phyloP scores from a whole-genome alignment of 164 flowering plant species.

The Houttuynia cordata region DNA sequence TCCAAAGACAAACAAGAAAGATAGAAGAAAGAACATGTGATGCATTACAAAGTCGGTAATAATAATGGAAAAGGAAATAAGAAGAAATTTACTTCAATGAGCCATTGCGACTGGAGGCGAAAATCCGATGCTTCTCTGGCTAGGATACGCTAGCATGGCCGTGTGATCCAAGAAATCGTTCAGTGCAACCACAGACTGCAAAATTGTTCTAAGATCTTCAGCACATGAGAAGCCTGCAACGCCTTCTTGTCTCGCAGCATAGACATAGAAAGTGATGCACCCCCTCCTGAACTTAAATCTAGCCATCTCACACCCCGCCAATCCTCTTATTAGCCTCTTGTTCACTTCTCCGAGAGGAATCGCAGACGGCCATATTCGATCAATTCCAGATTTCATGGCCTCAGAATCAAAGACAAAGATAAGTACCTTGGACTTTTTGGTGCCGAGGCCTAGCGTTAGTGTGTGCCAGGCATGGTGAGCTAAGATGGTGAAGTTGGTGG shows the following conservation, averaged over 20 bases:
- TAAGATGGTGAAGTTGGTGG: slow-evolving; percentile 90
- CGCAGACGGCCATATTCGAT: slow-evolving; percentile 70
- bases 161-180: slow-evolving; percentile 95
- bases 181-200: slow-evolving; percentile 63
- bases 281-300: slow-evolving; percentile 92
- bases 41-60: not conserved
- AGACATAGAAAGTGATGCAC: slow-evolving; percentile 80
- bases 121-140: slow-evolving; percentile 45
- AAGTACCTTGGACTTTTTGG: slow-evolving; percentile 79
- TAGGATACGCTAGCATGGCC: slow-evolving; percentile 87
- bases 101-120: slow-evolving; percentile 43
- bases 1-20: not conserved
- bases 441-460: slow-evolving; percentile 86
- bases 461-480: slow-evolving; percentile 99
- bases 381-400: slow-evolving; percentile 34
- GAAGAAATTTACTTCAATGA: slow-evolving; percentile 14
- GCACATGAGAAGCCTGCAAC: slow-evolving; percentile 43
- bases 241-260: slow-evolving; percentile 51
- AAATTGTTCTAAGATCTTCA: slow-evolving; percentile 52
- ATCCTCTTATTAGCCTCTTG: slow-evolving; percentile 46
- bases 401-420: slow-evolving; percentile 77
- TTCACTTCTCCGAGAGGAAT: slow-evolving; percentile 88
- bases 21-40: not conserved
- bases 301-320: slow-evolving; percentile 66
- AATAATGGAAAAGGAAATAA: not conserved